Evolutionary conservation across 345 rosid species (phyloP).

Genomic region (Eutrema japonicum): DNA sequence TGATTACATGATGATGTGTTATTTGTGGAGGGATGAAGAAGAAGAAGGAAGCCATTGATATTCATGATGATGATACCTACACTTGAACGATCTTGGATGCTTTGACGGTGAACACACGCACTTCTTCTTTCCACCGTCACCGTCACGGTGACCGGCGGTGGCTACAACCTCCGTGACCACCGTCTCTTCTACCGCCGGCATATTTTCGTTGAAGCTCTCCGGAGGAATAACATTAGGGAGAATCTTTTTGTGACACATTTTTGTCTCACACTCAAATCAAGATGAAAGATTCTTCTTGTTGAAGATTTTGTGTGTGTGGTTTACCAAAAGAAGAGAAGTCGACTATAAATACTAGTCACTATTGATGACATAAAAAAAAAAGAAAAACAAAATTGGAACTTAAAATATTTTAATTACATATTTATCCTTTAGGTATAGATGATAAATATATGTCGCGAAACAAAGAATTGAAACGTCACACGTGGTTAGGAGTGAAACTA

Average conservation of each 20-base stretch:
- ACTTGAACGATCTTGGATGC: conserved; percentile 83
- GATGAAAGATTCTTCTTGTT: conserved; percentile 15
- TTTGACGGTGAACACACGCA: conserved; percentile 75
- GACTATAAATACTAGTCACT: conserved; percentile 36
- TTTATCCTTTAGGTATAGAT: conserved; percentile 37
- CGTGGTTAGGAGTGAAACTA: too few species aligned
- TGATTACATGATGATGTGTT: conserved; percentile 30
- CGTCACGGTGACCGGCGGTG: conserved; percentile 16
- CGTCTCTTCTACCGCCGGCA: conserved; percentile 25
- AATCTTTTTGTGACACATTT: conserved; percentile 39
- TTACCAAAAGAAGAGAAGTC: conserved; percentile 34
- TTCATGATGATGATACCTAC: conserved; percentile 66
- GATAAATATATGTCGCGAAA: conserved; percentile 16
- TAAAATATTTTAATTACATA: conserved; percentile 25
- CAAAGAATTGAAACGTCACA: conserved; percentile 13
- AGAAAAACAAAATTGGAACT: neutral
- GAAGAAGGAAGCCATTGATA: conserved; percentile 57
- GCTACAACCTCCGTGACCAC: conserved; percentile 34
- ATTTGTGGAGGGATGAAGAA: conserved; percentile 32
- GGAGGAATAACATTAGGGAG: conserved; percentile 24
- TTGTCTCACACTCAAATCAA: conserved; percentile 6
- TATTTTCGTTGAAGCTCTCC: conserved; percentile 14
- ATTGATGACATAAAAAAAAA: neutral
- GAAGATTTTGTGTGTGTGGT: conserved; percentile 31
- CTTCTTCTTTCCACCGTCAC: conserved; percentile 45